Conservation (phyloP, 768 basidiomycete species). For the Tricholoma flavovirens region DNA sequence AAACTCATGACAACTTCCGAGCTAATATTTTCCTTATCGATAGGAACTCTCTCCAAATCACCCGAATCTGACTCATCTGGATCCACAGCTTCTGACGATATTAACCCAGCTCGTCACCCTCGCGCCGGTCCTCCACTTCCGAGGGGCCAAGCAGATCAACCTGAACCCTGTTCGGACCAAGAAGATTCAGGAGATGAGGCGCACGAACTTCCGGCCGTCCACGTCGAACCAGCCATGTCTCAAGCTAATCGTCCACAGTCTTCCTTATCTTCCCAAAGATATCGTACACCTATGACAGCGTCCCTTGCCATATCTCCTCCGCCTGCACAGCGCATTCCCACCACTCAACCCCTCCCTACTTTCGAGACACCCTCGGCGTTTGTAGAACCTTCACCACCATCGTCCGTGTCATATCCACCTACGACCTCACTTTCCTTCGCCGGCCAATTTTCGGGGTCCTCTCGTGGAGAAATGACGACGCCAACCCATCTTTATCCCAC, state of each 20-base stretch:
- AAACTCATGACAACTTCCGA: neutral
- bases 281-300: constrained; percentile 70
- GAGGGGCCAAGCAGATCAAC: constrained; percentile 27
- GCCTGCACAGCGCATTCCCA: constrained; percentile 44
- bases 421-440: constrained; percentile 28
- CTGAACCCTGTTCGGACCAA: constrained; percentile 36
- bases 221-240: constrained; percentile 22
- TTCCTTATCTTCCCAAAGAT: constrained; percentile 71
- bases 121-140: constrained; percentile 16
- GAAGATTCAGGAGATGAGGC: constrained; percentile 41
- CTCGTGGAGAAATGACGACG: constrained; percentile 30
- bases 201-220: constrained; percentile 32
- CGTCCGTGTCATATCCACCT: constrained; percentile 36
- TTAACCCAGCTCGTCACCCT: constrained; percentile 12
- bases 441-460: constrained; percentile 33
- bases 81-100: constrained; percentile 48
- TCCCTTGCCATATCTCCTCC: constrained; percentile 56
- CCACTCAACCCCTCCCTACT: constrained; percentile 64
- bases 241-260: constrained; percentile 61
- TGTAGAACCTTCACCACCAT: constrained; percentile 36
- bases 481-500: constrained; percentile 33
- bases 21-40: neutral
- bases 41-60: constrained; percentile 44
- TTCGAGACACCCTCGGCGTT: constrained; percentile 76
- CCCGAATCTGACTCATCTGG: constrained; percentile 59